Base-by-base conservation (phyloP, 176 grass and related monocot genomes). In the Phyllostachys edulis region DNA sequence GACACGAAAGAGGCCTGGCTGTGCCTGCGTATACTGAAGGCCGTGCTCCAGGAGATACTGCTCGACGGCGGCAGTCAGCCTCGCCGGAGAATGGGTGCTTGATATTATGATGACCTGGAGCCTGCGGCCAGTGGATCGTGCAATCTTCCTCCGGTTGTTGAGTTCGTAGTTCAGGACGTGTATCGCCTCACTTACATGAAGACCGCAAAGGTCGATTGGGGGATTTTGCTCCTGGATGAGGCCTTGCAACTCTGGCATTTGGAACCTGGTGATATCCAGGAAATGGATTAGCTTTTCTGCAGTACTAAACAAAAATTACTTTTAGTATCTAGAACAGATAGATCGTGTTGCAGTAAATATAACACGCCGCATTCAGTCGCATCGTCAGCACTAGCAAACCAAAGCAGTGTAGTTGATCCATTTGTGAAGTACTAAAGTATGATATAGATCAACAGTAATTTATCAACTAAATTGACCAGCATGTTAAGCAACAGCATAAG, bases 41-140 rank as follows among this genome's bases (percentile, higher is more conserved):
- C 92, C 92, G 14, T 97, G 84, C 60, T 94, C 92, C 71, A 92
- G 67, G 71, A 97, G 92, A 45, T 92, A 94, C 90, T 91, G 95
- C 86, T 97, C 95, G 9, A 97, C 87, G 9, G 88, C 84, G 0
- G 52, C 86, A 21, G 80, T 84, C 83, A 97, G 69, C 87, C 91
- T 92, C 5, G 89, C 79, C 9, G 90, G 92, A 82, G 81, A 83
- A 37, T 80, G 82, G 34, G 78, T 15, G 29, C 78, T 91, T 8
- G 90, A 86, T 66, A 92, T 83, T 80, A 97, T 88, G 75, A 92
- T 85, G 18, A 51, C 90, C 63, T 91, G 88, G 69, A 97, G 73
- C 7, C 90, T 73, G 38, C 84, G 84, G n/a, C 92, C 85, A 2
- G 88, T 93, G 6, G 90, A 91, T 57, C 92, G 86, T 18, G 75